Base-by-base conservation (phyloP, 495 filamentous ascomycete genomes). In the Symbiotaphrina buchneri region DNA sequence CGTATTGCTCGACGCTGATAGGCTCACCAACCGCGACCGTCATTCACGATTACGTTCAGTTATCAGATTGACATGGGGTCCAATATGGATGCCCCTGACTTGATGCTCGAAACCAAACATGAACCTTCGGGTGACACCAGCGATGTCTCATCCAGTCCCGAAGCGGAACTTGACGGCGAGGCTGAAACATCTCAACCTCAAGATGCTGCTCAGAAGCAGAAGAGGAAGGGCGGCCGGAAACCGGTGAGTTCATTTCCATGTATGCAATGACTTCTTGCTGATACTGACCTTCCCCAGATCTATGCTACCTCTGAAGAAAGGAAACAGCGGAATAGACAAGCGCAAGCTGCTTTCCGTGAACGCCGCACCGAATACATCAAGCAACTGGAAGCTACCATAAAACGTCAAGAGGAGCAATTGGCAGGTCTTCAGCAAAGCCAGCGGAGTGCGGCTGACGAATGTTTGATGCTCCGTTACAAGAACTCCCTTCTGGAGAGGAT, bases 301-400 rank as follows among this genome's bases (percentile, higher is more conserved):
- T 97, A 97, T 61, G 87, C 87, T 14, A 97, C 87, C 18, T 94
- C 87, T 6, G 87, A 97, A 52, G 90, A 95, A 53, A 67, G 87
- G 44, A 95, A 97, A 58, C 87, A 94, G 56, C 71, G 90, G 40
- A 97, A 97, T 46, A 67, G 87, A 39, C 90, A 95, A 53, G 87
- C 87, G 18, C 87, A 97, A 51, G 87, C 87, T 27, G 87, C 87
- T 18, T 97, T 97, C 46, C 73, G 87, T 28, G 87, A 97, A 51
- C 72, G 87, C 37, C 72, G 87, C 38, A 95, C 90, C 18, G 87
- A 97, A 57, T 97, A 97, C 49, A 97, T 97, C 58, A 94, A 94
- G 55, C 90, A 97, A 51, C 66, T 97, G 7, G 87, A 97, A 52
- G 79, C 80, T 32, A 93, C 83, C 33, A 95, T 97, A 52, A 90